These are phyloP conservation scores for Fusarium transvaalense DNA, from an alignment of 2,329 filamentous ascomycete species.

Conservation along the genomic window DNA sequence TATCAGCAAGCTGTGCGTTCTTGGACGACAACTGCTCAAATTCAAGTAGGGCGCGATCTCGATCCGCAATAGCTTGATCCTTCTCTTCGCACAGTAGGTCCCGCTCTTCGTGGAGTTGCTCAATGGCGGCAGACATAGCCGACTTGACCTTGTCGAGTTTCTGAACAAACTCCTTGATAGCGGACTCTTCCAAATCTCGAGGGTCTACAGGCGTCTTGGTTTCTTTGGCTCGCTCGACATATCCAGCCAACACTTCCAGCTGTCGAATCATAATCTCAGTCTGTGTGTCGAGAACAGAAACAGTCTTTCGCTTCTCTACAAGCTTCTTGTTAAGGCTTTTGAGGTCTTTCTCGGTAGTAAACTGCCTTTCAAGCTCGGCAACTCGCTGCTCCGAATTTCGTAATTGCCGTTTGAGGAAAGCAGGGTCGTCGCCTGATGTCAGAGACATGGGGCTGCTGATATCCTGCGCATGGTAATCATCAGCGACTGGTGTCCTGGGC, in stretches of 20 bases:
- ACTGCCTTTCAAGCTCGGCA: conserved; percentile 86
- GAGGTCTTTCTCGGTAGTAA: conserved; percentile 72
- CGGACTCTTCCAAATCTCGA: conserved; percentile 85
- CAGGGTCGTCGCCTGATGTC: conserved; percentile 73
- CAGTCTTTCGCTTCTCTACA: conserved; percentile 93
- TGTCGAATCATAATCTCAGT: conserved; percentile 96
- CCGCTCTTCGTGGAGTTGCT: conserved; percentile 75
- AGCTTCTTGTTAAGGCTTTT: conserved; percentile 88
- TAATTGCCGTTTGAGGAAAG: conserved; percentile 79
- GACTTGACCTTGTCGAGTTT: conserved; percentile 73
- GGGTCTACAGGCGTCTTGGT: conserved; percentile 84
- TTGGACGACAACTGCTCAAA: conserved; percentile 95
- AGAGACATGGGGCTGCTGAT: conserved; percentile 79
- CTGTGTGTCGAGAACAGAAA: conserved; percentile 93
- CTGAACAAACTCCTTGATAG: conserved; percentile 91
- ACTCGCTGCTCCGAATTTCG: conserved; percentile 86
- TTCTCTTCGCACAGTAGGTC: conserved; percentile 89
- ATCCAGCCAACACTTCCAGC: conserved; percentile 88
- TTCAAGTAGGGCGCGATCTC: conserved; percentile 93
- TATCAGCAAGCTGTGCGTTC: conserved; percentile 91
- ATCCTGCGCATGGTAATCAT: conserved; percentile 68
- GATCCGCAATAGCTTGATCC: conserved; percentile 82
- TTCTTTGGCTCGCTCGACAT: conserved; percentile 87
- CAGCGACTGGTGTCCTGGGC: conserved; percentile 75
- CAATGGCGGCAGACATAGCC: conserved; percentile 68